These are phyloP conservation scores for Knufia petricola DNA, from an alignment of 2,329 filamentous ascomycete genomes.

Conservation along the genomic window DNA sequence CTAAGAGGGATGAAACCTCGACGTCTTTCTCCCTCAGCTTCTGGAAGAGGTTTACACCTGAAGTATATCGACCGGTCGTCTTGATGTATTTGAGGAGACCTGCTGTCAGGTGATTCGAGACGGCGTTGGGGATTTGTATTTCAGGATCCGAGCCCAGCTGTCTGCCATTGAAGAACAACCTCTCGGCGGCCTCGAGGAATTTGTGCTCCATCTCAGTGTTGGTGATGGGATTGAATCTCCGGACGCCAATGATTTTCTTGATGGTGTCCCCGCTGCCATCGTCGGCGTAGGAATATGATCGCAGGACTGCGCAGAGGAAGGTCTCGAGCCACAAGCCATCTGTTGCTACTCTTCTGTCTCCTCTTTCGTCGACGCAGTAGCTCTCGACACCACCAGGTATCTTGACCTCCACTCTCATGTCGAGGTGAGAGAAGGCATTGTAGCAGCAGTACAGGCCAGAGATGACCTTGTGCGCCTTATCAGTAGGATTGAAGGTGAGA, in stretches of 20 bases:
- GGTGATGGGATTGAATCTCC: constrained; percentile 93
- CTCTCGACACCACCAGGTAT: constrained; percentile 95
- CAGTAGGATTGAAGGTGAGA: constrained; percentile 77
- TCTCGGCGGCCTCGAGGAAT: constrained; percentile 88
- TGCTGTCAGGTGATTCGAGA: constrained; percentile 91
- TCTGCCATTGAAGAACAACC: constrained; percentile 89
- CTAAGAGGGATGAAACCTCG: constrained; percentile 85
- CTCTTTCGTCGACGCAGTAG: constrained; percentile 94
- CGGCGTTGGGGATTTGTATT: constrained; percentile 92
- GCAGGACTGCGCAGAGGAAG: constrained; percentile 86
- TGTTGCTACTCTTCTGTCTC: constrained; percentile 85
- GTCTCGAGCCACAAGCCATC: constrained; percentile 96
- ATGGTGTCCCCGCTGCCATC: constrained; percentile 90
- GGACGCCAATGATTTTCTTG: constrained; percentile 92
- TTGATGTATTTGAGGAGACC: constrained; percentile 90
- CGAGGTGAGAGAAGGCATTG: constrained; percentile 95
- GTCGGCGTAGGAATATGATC: constrained; percentile 94
- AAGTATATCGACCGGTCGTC: constrained; percentile 87
- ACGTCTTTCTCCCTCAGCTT: constrained; percentile 84
- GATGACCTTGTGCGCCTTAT: constrained; percentile 78
- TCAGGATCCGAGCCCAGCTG: constrained; percentile 93
- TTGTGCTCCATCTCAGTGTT: constrained; percentile 97
- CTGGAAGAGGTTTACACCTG: constrained; percentile 94
- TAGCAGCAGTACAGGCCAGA: constrained; percentile 97
- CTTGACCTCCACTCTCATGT: constrained; percentile 97